Conservation (phyloP, 1,284 basidiomycete species). For the Entoloma clypeatum region DNA sequence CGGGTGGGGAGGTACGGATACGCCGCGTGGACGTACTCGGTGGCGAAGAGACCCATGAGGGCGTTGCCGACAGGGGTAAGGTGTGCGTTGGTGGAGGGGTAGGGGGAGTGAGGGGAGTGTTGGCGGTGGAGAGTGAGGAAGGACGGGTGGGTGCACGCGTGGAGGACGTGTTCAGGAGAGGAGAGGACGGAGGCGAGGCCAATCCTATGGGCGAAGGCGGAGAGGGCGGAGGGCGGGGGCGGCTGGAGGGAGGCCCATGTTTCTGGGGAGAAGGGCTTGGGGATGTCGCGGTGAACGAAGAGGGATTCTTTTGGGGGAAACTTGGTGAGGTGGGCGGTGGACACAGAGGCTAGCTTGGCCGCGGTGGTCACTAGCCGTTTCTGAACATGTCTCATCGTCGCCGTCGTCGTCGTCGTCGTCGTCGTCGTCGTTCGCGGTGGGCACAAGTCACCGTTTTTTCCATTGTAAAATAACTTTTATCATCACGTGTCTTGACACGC, state of each 20-base stretch:
- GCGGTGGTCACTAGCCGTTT: conserved; percentile 56
- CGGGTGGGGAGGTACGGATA: conserved; percentile 92
- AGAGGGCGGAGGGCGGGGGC: conserved; percentile 65
- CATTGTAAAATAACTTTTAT: too few species aligned
- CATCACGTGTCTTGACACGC: too few species aligned
- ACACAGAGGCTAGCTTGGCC: conserved; percentile 53
- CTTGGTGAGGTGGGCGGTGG: conserved; percentile 46
- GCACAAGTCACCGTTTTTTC: too few species aligned
- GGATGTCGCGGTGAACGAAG: conserved; percentile 30
- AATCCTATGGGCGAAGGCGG: conserved; percentile 72
- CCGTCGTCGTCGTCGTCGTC: too few species aligned
- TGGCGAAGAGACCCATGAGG: conserved; percentile 86
- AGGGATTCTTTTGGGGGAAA: conserved; percentile 66
- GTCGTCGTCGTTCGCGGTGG: too few species aligned
- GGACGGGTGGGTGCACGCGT: conserved; percentile 81
- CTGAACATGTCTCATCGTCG: conserved; percentile 49
- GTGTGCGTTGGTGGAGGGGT: conserved; percentile 70
- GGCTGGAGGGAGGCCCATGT: conserved; percentile 72
- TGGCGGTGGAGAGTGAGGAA: conserved; percentile 55
- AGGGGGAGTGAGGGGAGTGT: conserved; percentile 49
- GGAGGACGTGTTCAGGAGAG: conserved; percentile 53
- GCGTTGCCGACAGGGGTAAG: conserved; percentile 84
- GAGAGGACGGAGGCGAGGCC: conserved; percentile 55
- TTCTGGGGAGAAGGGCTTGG: conserved; percentile 52
- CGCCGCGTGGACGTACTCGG: conserved; percentile 78